A percentile compares a stretch with the other conserved stretches of the same genome.
These are phyloP conservation scores for Yamadazyma epiphylla DNA, from an alignment of 1,139 yeast genomes.

Conservation along the genomic window DNA sequence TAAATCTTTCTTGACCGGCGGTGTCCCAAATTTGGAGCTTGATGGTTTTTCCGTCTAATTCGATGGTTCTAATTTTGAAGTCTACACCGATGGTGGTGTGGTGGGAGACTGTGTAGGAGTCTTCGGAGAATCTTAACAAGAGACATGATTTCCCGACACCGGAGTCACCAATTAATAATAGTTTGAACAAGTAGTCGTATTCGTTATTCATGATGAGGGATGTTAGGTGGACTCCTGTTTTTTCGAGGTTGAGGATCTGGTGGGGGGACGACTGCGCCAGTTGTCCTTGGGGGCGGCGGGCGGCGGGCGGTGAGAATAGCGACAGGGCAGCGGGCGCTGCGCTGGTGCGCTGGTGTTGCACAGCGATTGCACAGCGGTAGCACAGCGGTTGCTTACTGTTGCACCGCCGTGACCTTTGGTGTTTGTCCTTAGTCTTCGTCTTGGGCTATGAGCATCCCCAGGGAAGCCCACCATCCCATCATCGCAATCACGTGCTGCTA, in stretches of 20 bases:
- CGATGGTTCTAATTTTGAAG: constrained; percentile 95
- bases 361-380: too few species aligned
- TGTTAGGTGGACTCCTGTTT: neutral
- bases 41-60: constrained; percentile 93
- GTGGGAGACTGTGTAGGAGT: constrained; percentile 94
- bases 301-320: too few species aligned
- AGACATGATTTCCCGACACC: constrained; percentile 98
- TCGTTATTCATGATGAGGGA: constrained; percentile 72
- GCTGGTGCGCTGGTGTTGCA: too few species aligned
- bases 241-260: neutral
- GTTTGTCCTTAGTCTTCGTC: too few species aligned
- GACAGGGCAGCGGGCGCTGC: too few species aligned
- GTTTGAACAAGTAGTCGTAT: constrained; percentile 95
- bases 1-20: constrained; percentile 97
- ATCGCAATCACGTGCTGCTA: too few species aligned
- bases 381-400: too few species aligned
- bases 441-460: too few species aligned
- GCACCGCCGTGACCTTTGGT: too few species aligned
- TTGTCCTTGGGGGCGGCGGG: neutral
- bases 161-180: constrained; percentile 92
- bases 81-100: constrained; percentile 98
- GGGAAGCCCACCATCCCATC: too few species aligned
- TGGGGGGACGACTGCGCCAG: neutral
- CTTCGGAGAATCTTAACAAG: constrained; percentile 92
- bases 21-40: constrained; percentile 99